These are phyloP conservation scores for Lepidopterella palustris DNA, from an alignment of 495 filamentous ascomycete species.

Conservation along the genomic window DNA sequence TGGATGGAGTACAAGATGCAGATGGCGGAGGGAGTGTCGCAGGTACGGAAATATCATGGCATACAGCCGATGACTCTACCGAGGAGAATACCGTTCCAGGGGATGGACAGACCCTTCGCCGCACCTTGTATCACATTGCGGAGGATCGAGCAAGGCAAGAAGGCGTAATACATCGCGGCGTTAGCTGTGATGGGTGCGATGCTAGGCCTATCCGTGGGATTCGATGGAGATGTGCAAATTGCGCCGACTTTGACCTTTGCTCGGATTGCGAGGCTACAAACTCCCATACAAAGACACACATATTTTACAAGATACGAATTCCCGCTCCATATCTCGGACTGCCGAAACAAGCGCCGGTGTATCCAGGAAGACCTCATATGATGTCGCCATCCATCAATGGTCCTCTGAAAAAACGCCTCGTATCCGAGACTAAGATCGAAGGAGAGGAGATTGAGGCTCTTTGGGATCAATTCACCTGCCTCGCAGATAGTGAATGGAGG, in stretches of 20 bases:
- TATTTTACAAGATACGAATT: slow-evolving; percentile 89
- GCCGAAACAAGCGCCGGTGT: slow-evolving; percentile 40
- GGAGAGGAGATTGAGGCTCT: slow-evolving; percentile 79
- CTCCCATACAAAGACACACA: slow-evolving; percentile 90
- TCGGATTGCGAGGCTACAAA: slow-evolving; percentile 34
- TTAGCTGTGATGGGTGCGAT: slow-evolving; percentile 82
- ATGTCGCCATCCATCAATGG: slow-evolving; percentile 58
- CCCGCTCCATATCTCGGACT: slow-evolving; percentile 59
- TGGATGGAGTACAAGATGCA: background rate
- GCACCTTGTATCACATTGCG: slow-evolving; percentile 43
- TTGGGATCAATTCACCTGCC: slow-evolving; percentile 92
- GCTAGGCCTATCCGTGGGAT: slow-evolving; percentile 83
- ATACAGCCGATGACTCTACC: slow-evolving; percentile 13
- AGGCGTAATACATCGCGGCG: slow-evolving; percentile 90
- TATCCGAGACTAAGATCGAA: slow-evolving; percentile 69
- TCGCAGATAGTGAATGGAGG: slow-evolving; percentile 80
- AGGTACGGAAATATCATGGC: slow-evolving; percentile 19
- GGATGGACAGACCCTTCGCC: slow-evolving; percentile 49
- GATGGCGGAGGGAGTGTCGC: slow-evolving; percentile 22
- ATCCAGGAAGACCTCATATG: slow-evolving; percentile 76
- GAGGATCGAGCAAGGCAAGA: slow-evolving; percentile 70
- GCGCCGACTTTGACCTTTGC: slow-evolving; percentile 69
- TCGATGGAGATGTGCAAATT: slow-evolving; percentile 87
- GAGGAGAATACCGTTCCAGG: slow-evolving; percentile 37
- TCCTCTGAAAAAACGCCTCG: slow-evolving; percentile 56